Percentiles rank a stretch among this genome's conserved stretches.
Conservation (phyloP, 176 grass and related monocot genomes). For the Oryza punctata region DNA sequence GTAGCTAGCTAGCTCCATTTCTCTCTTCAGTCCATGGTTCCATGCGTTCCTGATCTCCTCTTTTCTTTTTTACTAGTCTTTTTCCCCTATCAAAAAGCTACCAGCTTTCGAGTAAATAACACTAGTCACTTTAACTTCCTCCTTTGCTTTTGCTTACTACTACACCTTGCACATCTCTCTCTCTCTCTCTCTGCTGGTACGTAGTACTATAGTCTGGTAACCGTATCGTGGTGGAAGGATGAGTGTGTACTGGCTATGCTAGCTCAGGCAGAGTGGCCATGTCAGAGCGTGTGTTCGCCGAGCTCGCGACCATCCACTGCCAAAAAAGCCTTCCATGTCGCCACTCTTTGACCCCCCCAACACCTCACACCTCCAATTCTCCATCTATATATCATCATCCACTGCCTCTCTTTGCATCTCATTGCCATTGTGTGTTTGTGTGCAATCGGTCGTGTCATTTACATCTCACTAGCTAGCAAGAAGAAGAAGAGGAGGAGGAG, state of each 20-base stretch:
- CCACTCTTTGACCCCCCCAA: background rate
- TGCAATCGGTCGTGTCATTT: too few relatives aligned
- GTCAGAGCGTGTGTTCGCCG: background rate
- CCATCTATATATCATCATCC: background rate
- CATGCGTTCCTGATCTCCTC: background rate
- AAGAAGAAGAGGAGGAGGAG: slow-evolving; percentile 4
- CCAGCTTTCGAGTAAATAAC: background rate
- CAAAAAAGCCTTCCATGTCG: background rate
- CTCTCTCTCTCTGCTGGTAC: background rate
- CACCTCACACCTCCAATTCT: too few relatives aligned
- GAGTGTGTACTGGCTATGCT: background rate
- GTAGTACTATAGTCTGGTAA: background rate
- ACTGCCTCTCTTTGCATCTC: background rate
- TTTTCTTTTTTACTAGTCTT: background rate
- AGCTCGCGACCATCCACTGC: background rate
- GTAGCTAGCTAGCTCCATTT: too few relatives aligned
- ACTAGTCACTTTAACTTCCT: background rate
- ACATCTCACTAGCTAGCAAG: background rate
- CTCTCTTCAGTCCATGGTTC: background rate
- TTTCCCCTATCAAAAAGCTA: background rate
- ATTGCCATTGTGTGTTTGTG: background rate
- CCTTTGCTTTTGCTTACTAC: background rate
- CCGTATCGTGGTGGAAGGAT: background rate
- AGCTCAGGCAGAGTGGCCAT: background rate
- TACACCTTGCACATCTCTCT: background rate